Percentiles rank a stretch among this genome's conserved stretches.
phyloP scores from a whole-genome alignment of 208 protist genomes.

The Acanthamoeba castellanii region DNA sequence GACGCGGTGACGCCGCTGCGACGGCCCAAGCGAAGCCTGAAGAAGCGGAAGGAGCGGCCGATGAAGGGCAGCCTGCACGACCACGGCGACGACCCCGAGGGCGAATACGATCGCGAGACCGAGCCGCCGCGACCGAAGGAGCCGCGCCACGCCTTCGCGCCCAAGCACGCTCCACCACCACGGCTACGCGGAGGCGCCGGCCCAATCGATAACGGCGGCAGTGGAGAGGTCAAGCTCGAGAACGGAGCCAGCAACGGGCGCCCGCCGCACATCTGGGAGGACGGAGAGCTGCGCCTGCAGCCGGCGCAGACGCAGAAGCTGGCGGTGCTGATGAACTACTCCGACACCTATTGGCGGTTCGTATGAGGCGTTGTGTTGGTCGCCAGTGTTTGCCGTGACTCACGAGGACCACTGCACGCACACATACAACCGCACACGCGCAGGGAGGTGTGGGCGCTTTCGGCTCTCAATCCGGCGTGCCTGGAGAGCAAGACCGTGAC shows the following conservation, averaged over 20 bases:
- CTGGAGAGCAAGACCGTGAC: conserved; percentile 36
- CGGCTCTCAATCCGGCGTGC: conserved; percentile 11
- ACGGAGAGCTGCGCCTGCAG: not conserved
- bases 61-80: not conserved
- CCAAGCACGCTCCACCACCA: too few species aligned
- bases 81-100: not conserved
- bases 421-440: too few species aligned
- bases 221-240: too few species aligned
- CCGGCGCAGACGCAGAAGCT: conserved; percentile 1
- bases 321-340: conserved; percentile 20
- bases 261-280: not conserved
- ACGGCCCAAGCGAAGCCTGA: conserved; percentile 1
- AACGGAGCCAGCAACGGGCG: too few species aligned
- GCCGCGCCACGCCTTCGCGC: too few species aligned
- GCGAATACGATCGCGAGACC: not conserved
- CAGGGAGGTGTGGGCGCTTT: conserved; percentile 20
- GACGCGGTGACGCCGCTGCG: conserved; percentile 24
- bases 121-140: too few species aligned
- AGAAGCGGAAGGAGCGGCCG: conserved; percentile 7
- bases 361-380: not conserved
- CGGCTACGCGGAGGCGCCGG: too few species aligned
- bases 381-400: too few species aligned
- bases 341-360: conserved; percentile 42
- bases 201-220: too few species aligned
- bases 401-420: not conserved